Evolutionary conservation across 2,329 filamentous ascomycete species (phyloP), one percentile per base, ranked within the genome.

Genomic region (Dothidotthia symphoricarpi): DNA sequence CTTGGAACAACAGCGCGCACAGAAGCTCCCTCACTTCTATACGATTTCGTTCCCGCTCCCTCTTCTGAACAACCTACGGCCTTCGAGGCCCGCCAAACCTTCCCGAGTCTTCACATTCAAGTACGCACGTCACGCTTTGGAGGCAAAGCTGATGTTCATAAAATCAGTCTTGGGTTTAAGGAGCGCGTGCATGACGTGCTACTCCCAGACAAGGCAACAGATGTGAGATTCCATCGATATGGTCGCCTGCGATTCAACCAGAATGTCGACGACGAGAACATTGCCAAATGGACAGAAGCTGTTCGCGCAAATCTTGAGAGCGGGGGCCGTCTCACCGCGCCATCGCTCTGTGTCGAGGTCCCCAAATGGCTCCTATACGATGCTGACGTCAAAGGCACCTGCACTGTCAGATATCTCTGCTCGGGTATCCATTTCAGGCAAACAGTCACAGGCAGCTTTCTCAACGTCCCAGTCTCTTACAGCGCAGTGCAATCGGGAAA

Each of bases 401-500:
- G 29, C 7, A 34, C 34, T 4, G 41, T 61, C 16, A 54, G 43
- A 8, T 67, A 60, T 24, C 36, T 61, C 28, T 64, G 64, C 37
- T 51, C 54, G 1, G 57, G 56, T 13, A 48, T 65, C 3, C 51
- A 53, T 25, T 57, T 64, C 30, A 44, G 51, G 3, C 59, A 67
- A 32, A 46, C 40, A 14, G 43, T 59, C 15, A 34, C 19, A 3
- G 54, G 53, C 1, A 30, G 33, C 4, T 36, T 58, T 9, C 28
- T 49, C 4, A 43, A 41, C 6, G 41, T 37, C 16, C 12, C 15
- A 4, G 34, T 55, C 8, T 39, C 43, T 4, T 56, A 53, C 41
- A 55, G 31, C 27, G 55, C 53, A 2, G 30, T 45, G n/a, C 59
- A 63, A 28, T 54, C 50, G 6, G 59, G 61, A 14, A 60, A 59